Base-by-base conservation (phyloP, 768 basidiomycete genomes). In the Panus rudis region DNA sequence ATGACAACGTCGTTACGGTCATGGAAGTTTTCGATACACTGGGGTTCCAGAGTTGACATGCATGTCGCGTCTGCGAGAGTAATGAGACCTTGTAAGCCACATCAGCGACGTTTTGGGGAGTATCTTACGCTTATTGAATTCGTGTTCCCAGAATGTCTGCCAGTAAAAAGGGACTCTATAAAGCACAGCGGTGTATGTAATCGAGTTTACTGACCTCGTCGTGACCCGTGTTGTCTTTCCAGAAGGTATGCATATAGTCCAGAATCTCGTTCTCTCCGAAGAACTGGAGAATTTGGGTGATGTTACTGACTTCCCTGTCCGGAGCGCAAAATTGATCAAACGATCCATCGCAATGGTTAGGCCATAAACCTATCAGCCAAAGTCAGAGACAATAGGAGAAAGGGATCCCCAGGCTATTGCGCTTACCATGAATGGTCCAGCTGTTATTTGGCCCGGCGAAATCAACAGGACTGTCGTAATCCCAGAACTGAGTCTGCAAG, bases 91-190 rank as follows among this genome's bases (percentile, higher is more conserved):
- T n/a, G n/a, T n/a, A n/a, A n/a, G n/a, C n/a, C n/a, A n/a, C n/a
- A n/a, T n/a, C n/a, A n/a, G n/a, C n/a, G n/a, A n/a, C n/a, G n/a
- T n/a, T n/a, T n/a, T n/a, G n/a, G 38, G 17, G 8, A 8, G 35
- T 14, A 13, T 13, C 41, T 20, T 19, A 42, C 41, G 41, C 20
- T 42, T 42, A 28, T 42, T 42, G n/a, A 19, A 42, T 19, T 42
- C 41, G 42, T 43, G 42, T 22, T 43, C 42, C 42, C 42, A 43
- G 42, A 43, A 43, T 6, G 31, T 16, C 42, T 42, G 17, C 23
- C n/a, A n/a, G n/a, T n/a, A 23, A 12, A 39, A 19, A 16, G n/a
- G 27, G 17, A 26, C n/a, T 20, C 12, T 28, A 6, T 11, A 16
- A 7, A 13, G 26, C 11, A 42, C n/a, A 34, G 16, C 7, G 19